Conservation (phyloP, 2,329 filamentous ascomycete species). For the Microcyclosporella mali region DNA sequence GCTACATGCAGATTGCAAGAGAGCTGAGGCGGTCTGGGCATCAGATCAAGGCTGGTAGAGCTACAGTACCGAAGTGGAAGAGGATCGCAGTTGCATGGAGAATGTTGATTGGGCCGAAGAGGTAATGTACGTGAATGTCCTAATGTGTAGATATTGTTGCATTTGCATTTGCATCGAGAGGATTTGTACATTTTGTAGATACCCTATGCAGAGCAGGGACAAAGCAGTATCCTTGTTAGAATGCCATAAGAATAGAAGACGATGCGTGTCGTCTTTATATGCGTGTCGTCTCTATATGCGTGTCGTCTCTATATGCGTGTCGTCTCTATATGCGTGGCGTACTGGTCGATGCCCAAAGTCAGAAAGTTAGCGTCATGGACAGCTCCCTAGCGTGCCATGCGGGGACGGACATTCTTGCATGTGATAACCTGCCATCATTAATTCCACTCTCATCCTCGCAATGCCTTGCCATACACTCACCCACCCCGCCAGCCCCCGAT, state of each 20-base stretch:
- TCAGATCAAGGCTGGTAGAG: slow-evolving; percentile 38
- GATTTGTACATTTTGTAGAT: slow-evolving; percentile 2
- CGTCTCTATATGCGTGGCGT: too few species aligned
- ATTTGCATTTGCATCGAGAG: not conserved
- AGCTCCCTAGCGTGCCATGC: too few species aligned
- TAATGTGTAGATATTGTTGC: slow-evolving; percentile 1
- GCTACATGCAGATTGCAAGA: slow-evolving; percentile 69
- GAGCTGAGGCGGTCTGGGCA: slow-evolving; percentile 48
- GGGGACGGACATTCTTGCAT: not conserved
- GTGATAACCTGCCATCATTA: slow-evolving; percentile 1
- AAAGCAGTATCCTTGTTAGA: too few species aligned
- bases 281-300: too few species aligned
- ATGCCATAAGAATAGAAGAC: too few species aligned
- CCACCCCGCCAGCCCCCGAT: not conserved
- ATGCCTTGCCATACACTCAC: not conserved
- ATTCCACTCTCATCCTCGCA: not conserved
- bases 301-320: too few species aligned
- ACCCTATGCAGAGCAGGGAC: too few species aligned
- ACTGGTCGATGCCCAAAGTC: too few species aligned
- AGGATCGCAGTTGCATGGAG: slow-evolving; percentile 55
- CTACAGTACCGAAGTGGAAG: slow-evolving; percentile 43
- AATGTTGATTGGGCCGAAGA: slow-evolving; percentile 38
- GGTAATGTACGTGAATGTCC: slow-evolving; percentile 7
- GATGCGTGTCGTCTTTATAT: too few species aligned
- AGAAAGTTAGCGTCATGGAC: slow-evolving; percentile 3